These are phyloP conservation scores for Arthonia radiata DNA, from an alignment of 495 filamentous ascomycete species.

Conservation along the genomic window DNA sequence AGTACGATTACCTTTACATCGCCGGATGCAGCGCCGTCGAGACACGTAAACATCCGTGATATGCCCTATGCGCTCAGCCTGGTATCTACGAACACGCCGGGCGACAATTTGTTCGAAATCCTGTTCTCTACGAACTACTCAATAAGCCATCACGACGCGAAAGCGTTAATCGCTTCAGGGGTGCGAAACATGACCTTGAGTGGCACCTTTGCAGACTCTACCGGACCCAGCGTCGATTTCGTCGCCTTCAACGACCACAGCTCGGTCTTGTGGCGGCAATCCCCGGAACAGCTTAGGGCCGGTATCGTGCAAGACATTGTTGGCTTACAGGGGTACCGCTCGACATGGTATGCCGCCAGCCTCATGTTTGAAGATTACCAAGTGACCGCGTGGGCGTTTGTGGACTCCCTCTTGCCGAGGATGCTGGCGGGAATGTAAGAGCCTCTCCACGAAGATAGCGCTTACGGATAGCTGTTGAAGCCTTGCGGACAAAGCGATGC, in stretches of 20 bases:
- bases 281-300: constrained; percentile 10
- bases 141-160: constrained; percentile 10
- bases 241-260: constrained; percentile 16
- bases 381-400: constrained; percentile 17
- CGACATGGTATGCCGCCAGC: no score
- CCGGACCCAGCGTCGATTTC: constrained; percentile 9
- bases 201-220: constrained; percentile 9
- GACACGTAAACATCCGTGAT: constrained; percentile 2
- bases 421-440: constrained; percentile 8
- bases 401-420: constrained; percentile 9
- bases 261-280: constrained; percentile 14
- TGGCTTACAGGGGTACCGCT: no score
- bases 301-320: constrained; percentile 17
- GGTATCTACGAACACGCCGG: no score
- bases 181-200: constrained; percentile 12
- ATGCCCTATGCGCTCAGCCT: constrained; percentile 2
- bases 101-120: constrained; percentile 14
- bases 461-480: no score
- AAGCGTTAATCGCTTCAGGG: constrained; percentile 9
- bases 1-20: constrained; percentile 1
- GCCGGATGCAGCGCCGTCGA: background rate
- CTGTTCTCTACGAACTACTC: constrained; percentile 17
- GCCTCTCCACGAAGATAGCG: no score
- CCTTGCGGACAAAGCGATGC: no score
- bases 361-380: constrained; percentile 17